Base-by-base conservation (phyloP, 2,329 filamentous ascomycete genomes). In the Cytospora leucostoma region DNA sequence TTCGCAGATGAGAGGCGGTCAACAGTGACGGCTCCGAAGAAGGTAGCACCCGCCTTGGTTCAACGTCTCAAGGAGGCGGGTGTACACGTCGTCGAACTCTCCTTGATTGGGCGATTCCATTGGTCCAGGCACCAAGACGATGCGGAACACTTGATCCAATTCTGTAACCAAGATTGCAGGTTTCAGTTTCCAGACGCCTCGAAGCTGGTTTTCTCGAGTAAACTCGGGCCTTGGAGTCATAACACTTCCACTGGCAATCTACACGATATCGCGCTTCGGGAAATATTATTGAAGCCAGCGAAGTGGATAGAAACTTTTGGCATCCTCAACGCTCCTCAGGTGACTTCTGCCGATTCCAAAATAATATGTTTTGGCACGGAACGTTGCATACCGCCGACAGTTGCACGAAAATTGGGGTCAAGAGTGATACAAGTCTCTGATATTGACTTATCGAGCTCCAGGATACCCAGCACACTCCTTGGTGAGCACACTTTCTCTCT, bases 241-340 rank as follows among this genome's bases (percentile, higher is more conserved):
- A 2, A 64, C 34, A 51, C 72, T 38, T 66, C 50, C 8, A 47
- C 64, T 4, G 71, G 68, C 1, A 66, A 62, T 32, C 69, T 76
- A 11, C 72, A 75, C 61, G 52, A 68, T 4, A 61, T 69, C 27
- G 77, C 72, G 0, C 64, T 77, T 21, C 69, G 67, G 3, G 67
- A 69, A 1, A 77, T 78, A 35, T 67, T 78, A 1, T 56, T 73
- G 2, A 66, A 76, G 27, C 74, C 71, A 40, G 69, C 70, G 2
- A 59, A 74, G 5, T 80, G 78, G 78, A 69, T 69, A 58, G 59
- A 71, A 27, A 72, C 73, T 0, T 74, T 78, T 40, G 61, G 4
- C n/a, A 47, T 76, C 34, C 59, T 77, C 27, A 17, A 49, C 51
- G 13, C 7, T 15, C 3, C 32, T 27, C 49, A 21, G 21, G 7